Evolutionary conservation across 495 filamentous ascomycete species (phyloP), one percentile per base, ranked within the genome.

Genomic region (Jackrogersella minutella): DNA sequence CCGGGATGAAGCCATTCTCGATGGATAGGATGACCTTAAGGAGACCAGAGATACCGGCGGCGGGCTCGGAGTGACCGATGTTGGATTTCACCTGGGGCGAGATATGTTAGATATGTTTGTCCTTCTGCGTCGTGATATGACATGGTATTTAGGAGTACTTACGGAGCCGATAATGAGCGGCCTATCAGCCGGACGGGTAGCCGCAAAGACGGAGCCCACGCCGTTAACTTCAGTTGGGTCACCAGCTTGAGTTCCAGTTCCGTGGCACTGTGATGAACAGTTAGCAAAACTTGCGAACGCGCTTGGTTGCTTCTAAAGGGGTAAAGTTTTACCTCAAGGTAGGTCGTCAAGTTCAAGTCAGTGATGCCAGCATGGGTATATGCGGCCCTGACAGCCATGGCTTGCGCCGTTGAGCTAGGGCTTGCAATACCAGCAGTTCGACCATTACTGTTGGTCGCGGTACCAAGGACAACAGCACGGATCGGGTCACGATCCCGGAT

Each of bases 121-220:
- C n/a, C n/a, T n/a, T n/a, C n/a, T n/a, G n/a, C n/a, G 80, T 1
- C 81, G 82, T 8, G 79, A 66, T 7, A 46, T 21, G 10, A 21
- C 19, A 9, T 47, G 9, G 3, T 10, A 9, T 26, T 47, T 3
- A 10, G 9, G 43, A 26, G 10, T 9, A 47, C 43, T 26, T 26
- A 49, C 24, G 4, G 46, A 49, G 24, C 24, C 22, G 8, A 49
- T 49, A 16, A 49, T 28, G 11, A 49, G 24, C 1, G 46, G 46
- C 6, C 5, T 49, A 3, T 49, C 46, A 30, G n/a, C 10, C 1
- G 46, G 13, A n/a, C 46, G 24, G 4, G 24, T 49, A 0, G 24
- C 8, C 11, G 46, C 24, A 65, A 94, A 93, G 19, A 87, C 81
- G 46, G 88, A 86, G n/a, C 85, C 81, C 14, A 91, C 85, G 6